Conservation (phyloP, 2,329 filamentous ascomycete species). For the Canariomyces notabilis region DNA sequence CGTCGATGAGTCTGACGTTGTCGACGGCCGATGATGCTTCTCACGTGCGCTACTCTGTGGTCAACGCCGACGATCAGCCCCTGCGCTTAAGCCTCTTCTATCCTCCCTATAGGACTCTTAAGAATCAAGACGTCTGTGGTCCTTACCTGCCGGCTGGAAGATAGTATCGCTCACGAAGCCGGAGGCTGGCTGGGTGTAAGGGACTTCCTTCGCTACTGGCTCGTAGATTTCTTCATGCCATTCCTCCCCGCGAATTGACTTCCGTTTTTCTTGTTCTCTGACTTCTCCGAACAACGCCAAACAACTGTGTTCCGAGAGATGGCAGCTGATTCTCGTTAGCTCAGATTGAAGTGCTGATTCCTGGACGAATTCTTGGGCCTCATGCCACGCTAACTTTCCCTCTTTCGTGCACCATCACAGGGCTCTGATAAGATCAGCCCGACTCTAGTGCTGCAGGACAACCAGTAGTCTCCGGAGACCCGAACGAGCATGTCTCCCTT, state of each 20-base stretch:
- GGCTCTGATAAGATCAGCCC: background rate
- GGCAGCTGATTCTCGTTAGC: too few species aligned
- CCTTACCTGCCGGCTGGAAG: background rate
- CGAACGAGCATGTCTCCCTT: too few species aligned
- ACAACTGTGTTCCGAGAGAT: too few species aligned
- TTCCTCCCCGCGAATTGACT: conserved; percentile 6
- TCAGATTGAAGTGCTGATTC: too few species aligned
- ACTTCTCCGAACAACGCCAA: too few species aligned
- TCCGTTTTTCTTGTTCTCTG: background rate
- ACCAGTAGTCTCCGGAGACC: background rate
- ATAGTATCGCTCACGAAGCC: background rate
- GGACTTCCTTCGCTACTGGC: background rate
- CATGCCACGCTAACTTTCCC: background rate
- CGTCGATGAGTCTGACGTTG: too few species aligned
- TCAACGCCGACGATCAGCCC: too few species aligned
- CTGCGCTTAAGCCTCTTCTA: background rate
- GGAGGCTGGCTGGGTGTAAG: conserved; percentile 2
- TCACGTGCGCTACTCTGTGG: conserved; percentile 2
- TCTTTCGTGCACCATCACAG: background rate
- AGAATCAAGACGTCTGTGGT: background rate
- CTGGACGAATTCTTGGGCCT: conserved; percentile 1
- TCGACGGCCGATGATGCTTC: background rate
- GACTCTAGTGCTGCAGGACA: background rate
- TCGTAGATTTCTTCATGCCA: background rate
- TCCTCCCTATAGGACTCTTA: background rate